These are phyloP conservation scores for Blastomyces percursus DNA, from an alignment of 2,329 filamentous ascomycete species.

Conservation along the genomic window DNA sequence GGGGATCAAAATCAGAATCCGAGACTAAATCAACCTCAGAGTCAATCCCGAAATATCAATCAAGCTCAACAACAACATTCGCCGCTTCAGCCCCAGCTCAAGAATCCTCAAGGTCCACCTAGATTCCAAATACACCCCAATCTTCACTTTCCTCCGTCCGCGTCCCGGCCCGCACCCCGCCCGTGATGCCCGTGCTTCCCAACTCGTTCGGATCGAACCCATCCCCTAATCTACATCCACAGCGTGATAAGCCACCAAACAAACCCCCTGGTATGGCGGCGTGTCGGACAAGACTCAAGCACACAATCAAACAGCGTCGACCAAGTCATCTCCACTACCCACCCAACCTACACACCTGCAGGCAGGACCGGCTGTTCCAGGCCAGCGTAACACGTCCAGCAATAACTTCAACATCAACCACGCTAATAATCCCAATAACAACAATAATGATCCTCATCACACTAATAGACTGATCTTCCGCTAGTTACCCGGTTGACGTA, in stretches of 20 bases:
- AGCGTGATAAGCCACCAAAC: background rate
- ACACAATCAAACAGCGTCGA: background rate
- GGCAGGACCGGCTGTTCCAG: background rate
- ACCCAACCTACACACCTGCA: background rate
- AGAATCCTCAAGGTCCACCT: background rate
- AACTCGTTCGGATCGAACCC: background rate
- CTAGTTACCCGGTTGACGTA: background rate
- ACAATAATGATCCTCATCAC: background rate
- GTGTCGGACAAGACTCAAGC: background rate
- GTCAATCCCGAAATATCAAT: background rate
- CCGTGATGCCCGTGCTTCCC: background rate
- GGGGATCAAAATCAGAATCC: background rate
- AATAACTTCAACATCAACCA: background rate
- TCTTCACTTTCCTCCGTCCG: background rate
- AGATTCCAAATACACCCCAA: background rate
- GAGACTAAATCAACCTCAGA: background rate
- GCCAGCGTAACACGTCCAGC: background rate
- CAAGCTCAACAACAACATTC: background rate
- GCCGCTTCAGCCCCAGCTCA: background rate
- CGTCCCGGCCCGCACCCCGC: too few species aligned
- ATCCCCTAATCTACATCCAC: background rate
- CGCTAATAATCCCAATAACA: background rate
- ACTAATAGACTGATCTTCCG: background rate
- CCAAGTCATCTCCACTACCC: background rate
- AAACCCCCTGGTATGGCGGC: background rate